Conservation (phyloP, 768 basidiomycete species). For the Russula lepida region DNA sequence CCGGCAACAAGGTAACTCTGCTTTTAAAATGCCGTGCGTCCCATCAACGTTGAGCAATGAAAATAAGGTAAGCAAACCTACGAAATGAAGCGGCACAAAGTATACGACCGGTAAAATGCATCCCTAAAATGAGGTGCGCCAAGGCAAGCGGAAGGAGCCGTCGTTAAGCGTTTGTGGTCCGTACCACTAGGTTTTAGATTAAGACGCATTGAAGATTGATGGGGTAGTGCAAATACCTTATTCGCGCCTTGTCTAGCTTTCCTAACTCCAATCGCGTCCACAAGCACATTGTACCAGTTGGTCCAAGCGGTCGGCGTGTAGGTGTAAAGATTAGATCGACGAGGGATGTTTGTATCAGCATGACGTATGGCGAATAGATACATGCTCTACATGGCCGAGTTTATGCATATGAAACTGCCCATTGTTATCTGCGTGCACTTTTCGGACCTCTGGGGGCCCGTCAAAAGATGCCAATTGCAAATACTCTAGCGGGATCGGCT, state of each 20-base stretch:
- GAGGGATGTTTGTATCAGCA: conserved; percentile 42
- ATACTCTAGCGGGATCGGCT: conserved; percentile 78
- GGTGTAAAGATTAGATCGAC: conserved; percentile 70
- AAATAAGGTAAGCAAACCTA: conserved; percentile 29
- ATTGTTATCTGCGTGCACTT: conserved; percentile 53
- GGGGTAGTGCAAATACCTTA: conserved; percentile 41
- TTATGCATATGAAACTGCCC: conserved; percentile 47
- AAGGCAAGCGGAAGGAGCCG: conserved; percentile 44
- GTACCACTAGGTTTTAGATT: conserved; percentile 46
- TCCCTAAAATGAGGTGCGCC: conserved; percentile 28
- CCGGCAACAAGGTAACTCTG: conserved; percentile 56
- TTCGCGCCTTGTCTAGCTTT: conserved; percentile 61
- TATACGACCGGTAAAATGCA: conserved; percentile 49
- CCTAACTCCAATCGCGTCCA: conserved; percentile 56
- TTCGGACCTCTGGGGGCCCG: conserved; percentile 50
- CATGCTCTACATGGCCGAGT: conserved; percentile 44
- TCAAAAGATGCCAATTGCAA: conserved; percentile 64
- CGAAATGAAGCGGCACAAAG: conserved; percentile 55
- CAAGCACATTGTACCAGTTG: conserved; percentile 55
- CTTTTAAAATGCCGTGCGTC: conserved; percentile 37
- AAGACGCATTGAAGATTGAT: neutral
- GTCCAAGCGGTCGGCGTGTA: conserved; percentile 46
- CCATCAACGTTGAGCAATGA: conserved; percentile 2
- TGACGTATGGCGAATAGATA: conserved; percentile 78
- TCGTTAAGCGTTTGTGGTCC: conserved; percentile 51